Evolutionary conservation across 2,329 filamentous ascomycete genomes (phyloP), one percentile per base, ranked within the genome.

Genomic region (Aspergillus sp.): DNA sequence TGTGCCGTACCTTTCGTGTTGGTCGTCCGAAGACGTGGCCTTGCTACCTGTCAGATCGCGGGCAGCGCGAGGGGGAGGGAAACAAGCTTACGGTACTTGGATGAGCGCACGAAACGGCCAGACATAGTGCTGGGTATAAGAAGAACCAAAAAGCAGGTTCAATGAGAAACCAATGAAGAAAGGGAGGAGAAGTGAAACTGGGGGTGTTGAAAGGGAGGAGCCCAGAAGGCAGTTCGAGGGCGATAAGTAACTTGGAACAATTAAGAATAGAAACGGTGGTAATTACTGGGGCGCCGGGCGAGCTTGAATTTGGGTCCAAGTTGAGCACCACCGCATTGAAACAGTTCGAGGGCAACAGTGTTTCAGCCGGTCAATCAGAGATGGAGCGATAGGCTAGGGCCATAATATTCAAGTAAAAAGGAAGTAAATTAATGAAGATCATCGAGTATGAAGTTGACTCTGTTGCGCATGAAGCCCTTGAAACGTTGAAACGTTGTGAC

Each of bases 1-100:
- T 44, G 46, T 44, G 56, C 51, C 61, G 64, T 77, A 85, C 85
- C 82, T 96, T 97, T 79, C 91, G 89, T 66, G 93, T 96, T 62
- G 91, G 81, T 80, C 96, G 95, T 75, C 95, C 95, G 82, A 97
- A 99, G 80, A 99, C 90, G 84, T 99, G 95, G 83, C 93, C 93
- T 30, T 97, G 77, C 59, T 68, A 70, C 66, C 61, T 63, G 68
- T 69, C 62, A 69, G 67, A 64, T 65, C 66, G 63, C 64, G 67
- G 65, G 64, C 66, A 63, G 58, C 49, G 49, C 34, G 34, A 56
- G 59, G 58, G 40, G 52, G 34, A 44, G 55, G 61, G 52, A 47
- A 11, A 11, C 24, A 60, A 58, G 74, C 84, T 79, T 76, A 89
- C 87, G 85, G 77, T 89, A 90, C 75, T 90, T 90, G 71, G 86